These are phyloP conservation scores for Kazachstania sp. DNA, from an alignment of 1,139 yeast species.

Conservation along the genomic window DNA sequence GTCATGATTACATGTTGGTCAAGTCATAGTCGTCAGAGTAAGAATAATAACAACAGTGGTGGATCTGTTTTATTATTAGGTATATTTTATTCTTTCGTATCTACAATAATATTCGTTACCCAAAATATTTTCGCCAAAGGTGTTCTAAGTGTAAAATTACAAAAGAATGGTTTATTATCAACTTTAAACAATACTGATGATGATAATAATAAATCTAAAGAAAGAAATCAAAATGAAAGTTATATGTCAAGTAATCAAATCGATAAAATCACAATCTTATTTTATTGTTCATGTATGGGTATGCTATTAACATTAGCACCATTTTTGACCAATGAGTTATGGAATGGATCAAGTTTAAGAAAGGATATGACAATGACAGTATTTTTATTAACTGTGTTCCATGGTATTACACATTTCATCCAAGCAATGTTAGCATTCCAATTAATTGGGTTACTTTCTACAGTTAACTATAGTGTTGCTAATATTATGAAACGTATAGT, in stretches of 20 bases:
- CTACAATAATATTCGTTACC: conserved; percentile 83
- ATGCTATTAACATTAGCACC: conserved; percentile 70
- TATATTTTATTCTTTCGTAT: conserved; percentile 61
- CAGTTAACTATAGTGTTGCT: conserved; percentile 88
- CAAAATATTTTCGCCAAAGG: conserved; percentile 89
- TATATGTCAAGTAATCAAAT: conserved; percentile 28
- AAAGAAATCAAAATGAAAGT: not conserved
- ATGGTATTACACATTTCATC: conserved; percentile 74
- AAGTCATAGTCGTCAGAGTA: conserved; percentile 12
- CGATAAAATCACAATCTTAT: conserved; percentile 75
- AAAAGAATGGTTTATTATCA: conserved; percentile 21
- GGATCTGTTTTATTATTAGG: conserved; percentile 48
- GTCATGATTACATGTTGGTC: conserved; percentile 71
- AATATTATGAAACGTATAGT: conserved; percentile 80
- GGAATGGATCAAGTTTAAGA: conserved; percentile 10
- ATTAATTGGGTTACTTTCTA: conserved; percentile 72
- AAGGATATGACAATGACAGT: conserved; percentile 35
- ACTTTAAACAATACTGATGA: not conserved
- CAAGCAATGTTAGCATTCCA: conserved; percentile 88
- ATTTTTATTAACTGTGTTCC: conserved; percentile 38
- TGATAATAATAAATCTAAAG: not conserved
- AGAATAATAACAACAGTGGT: conserved; percentile 13
- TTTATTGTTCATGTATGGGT: conserved; percentile 79
- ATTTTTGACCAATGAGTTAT: conserved; percentile 41
- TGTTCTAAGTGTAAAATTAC: conserved; percentile 49